phyloP scores from a whole-genome alignment of 176 grass and related monocot species.

The Leersia perrieri region DNA sequence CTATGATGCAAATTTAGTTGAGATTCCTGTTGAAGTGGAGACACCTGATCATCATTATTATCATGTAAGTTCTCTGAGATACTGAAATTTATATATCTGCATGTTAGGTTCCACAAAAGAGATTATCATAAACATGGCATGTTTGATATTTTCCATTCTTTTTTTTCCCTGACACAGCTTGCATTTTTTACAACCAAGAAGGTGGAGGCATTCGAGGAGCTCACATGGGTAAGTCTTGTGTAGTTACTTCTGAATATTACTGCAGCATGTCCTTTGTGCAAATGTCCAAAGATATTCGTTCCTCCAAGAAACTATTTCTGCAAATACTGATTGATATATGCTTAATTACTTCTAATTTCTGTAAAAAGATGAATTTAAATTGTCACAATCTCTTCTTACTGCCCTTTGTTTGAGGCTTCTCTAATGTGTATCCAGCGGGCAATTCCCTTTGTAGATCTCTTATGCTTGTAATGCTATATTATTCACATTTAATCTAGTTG shows the following conservation, averaged over 20 bases:
- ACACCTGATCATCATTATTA: constrained; percentile 71
- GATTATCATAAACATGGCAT: neutral
- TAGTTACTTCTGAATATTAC: constrained; percentile 13
- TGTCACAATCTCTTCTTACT: neutral
- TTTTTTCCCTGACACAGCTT: constrained; percentile 35
- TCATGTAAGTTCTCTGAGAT: constrained; percentile 46
- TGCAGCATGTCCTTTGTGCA: neutral
- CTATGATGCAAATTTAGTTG: constrained; percentile 61
- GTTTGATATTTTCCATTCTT: constrained; percentile 7
- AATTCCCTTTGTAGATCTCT: neutral
- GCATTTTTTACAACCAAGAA: constrained; percentile 79
- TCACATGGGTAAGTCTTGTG: constrained; percentile 70
- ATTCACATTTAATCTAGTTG: neutral
- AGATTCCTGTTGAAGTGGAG: constrained; percentile 72
- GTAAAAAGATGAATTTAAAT: neutral
- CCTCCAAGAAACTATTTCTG: neutral
- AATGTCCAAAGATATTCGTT: neutral
- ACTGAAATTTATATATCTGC: neutral
- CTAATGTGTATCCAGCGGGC: neutral
- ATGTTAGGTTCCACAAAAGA: neutral
- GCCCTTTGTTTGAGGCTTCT: neutral
- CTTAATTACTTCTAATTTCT: neutral
- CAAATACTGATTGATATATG: neutral
- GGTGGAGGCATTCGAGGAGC: constrained; percentile 76
- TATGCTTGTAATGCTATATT: neutral